Percentiles rank a stretch among this genome's conserved stretches.
Evolutionary conservation across 2,329 filamentous ascomycete species (phyloP).

Genomic region (Bipolaris bicolor): DNA sequence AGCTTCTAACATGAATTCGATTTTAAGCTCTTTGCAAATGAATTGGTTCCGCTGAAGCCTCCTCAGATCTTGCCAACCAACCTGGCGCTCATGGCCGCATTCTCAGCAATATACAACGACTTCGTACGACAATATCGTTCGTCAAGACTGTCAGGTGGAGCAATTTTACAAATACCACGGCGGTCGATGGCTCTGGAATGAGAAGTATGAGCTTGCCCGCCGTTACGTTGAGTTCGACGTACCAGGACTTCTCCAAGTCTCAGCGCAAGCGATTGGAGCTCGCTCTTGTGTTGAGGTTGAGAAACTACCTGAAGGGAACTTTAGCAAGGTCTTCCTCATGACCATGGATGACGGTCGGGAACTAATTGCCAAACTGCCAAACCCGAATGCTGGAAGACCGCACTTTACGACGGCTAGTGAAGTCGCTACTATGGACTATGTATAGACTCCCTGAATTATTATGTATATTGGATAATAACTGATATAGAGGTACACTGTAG

Average conservation of each 20-base stretch:
- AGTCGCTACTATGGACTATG: conserved; percentile 46
- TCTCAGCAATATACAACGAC: not conserved
- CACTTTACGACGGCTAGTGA: conserved; percentile 42
- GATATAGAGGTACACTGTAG: conserved; percentile 23
- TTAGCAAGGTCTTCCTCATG: conserved; percentile 49
- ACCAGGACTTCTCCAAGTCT: not conserved
- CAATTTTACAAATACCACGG: not conserved
- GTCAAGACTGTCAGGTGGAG: not conserved
- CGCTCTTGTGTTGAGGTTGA: not conserved
- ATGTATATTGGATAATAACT: conserved; percentile 29
- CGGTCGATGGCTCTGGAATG: too few relatives aligned
- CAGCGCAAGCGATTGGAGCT: not conserved
- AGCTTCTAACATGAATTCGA: not conserved
- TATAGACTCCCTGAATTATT: conserved; percentile 31
- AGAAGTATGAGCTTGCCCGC: too few relatives aligned
- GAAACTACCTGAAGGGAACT: conserved; percentile 47
- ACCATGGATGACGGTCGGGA: conserved; percentile 31
- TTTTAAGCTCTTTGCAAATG: not conserved
- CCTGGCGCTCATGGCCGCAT: not conserved
- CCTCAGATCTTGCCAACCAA: not conserved
- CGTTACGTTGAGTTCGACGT: not conserved
- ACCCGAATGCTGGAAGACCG: conserved; percentile 40
- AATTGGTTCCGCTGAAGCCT: not conserved
- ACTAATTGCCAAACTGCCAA: conserved; percentile 42
- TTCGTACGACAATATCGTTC: not conserved